phyloP scores from a whole-genome alignment of 306 rosid species.

The Aeschynomene evenia region DNA sequence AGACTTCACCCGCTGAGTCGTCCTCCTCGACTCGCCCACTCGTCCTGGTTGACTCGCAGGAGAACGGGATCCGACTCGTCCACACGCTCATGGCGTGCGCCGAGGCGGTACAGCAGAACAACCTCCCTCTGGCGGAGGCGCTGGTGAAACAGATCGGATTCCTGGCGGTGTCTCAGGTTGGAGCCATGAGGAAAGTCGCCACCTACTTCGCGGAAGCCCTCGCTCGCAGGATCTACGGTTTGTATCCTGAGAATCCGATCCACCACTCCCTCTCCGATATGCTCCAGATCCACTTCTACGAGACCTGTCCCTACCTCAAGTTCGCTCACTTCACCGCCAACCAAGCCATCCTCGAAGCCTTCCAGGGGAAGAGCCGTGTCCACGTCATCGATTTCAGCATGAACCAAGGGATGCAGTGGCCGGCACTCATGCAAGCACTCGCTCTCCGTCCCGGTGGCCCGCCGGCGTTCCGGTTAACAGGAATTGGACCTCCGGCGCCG shows the following conservation, averaged over 20 bases:
- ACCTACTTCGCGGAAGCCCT: constrained; percentile 84
- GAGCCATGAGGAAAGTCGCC: constrained; percentile 92
- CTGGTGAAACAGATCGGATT: constrained; percentile 76
- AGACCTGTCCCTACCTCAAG: constrained; percentile 80
- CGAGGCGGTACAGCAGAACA: constrained; percentile 69
- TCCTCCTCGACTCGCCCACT: constrained; percentile 44
- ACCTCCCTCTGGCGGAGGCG: constrained; percentile 59
- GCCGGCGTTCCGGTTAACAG: constrained; percentile 78
- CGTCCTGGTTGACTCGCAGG: constrained; percentile 69
- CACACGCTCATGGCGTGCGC: constrained; percentile 86
- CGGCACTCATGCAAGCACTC: constrained; percentile 86
- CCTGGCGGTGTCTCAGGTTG: constrained; percentile 72
- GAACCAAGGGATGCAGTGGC: constrained; percentile 99
- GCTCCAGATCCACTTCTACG: constrained; percentile 88
- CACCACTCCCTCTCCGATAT: constrained; percentile 57
- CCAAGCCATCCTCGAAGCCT: constrained; percentile 88
- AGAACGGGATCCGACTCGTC: constrained; percentile 82
- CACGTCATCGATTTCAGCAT: constrained; percentile 91
- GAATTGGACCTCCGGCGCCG: constrained; percentile 81
- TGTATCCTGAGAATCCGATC: constrained; percentile 49
- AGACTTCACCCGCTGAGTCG: constrained; percentile 34
- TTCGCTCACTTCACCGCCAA: constrained; percentile 94
- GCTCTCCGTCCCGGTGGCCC: constrained; percentile 87
- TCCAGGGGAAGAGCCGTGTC: constrained; percentile 68
- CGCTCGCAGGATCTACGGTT: constrained; percentile 62